Base-by-base conservation (phyloP, 257 asterid species). In the Nicotiana attenuata region DNA sequence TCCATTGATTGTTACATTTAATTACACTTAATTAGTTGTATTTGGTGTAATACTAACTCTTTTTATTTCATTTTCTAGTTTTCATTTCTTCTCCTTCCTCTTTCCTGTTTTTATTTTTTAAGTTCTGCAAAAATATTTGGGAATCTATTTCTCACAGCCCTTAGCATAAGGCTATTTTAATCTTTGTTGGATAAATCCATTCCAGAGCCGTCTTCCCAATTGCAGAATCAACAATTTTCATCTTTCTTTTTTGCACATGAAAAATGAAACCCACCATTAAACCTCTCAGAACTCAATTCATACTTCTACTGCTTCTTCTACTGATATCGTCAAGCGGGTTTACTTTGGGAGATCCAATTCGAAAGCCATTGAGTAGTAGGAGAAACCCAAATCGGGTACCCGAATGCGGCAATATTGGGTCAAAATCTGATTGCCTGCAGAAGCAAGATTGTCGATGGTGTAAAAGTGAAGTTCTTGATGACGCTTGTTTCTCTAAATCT, bases 401-500 rank as follows among this genome's bases (percentile, higher is more conserved):
- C 13, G 77, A 80, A 5, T 87, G 88, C 78, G 41, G 41, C 20
- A 78, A 38, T 3, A 76, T 86, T 24, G 89, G 76, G 53, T 61
- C 79, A 14, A 82, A 75, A 84, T 76, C 85, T 64, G 83, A 84
- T 14, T 88, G 90, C 71, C 11, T 35, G 8, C 20, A 26, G 68
- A 82, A 59, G 4, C 80, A 80, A 3, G 73, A 69, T 0, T 88
- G 90, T 78, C 84, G 76, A 63, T 88, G 90, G 89, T 88, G 90
- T 82, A 77, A 53, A 16, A 88, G 90, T 52, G 73, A 84, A 6
- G 83, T 82, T 47, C 63, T 88, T 22, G 89, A 88, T 57, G 89
- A 88, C 64, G 55, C 64, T 4, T 88, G 90, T 81, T 88, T 88
- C 83, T 77, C 83, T 83, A 83, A 80, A 38, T 47, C 82, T 52